Percentiles rank a stretch among this genome's conserved stretches.
Evolutionary conservation across 805 yeast genomes (phyloP).

Genomic region (Candida glaebosa): DNA sequence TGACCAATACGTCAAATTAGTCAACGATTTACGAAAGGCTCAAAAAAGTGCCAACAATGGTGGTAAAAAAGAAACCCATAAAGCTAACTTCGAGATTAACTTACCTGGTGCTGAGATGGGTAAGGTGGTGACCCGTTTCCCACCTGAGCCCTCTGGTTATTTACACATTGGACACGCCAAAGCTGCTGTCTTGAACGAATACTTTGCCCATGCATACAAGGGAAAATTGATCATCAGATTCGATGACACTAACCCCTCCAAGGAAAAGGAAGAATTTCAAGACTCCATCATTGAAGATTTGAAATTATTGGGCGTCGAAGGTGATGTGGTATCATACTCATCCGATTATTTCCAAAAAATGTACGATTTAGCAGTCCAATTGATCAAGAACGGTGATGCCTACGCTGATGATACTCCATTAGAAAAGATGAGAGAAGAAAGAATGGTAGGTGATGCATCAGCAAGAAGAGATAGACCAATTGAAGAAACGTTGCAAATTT

Average conservation of each 20-base stretch:
- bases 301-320: slow-evolving; percentile 84
- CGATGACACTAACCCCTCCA: slow-evolving; percentile 97
- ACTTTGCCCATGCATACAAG: slow-evolving; percentile 91
- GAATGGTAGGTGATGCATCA: slow-evolving; percentile 95
- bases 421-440: slow-evolving; percentile 96
- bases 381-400: slow-evolving; percentile 95
- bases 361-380: slow-evolving; percentile 79
- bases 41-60: slow-evolving; percentile 46
- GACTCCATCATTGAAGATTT: slow-evolving; percentile 93
- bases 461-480: slow-evolving; percentile 88
- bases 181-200: slow-evolving; percentile 95
- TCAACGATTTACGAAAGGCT: slow-evolving; percentile 70
- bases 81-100: slow-evolving; percentile 93
- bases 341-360: slow-evolving; percentile 90
- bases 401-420: slow-evolving; percentile 96
- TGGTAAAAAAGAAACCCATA: slow-evolving; percentile 82
- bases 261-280: slow-evolving; percentile 93
- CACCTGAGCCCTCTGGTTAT: slow-evolving; percentile 99
- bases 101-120: slow-evolving; percentile 90
- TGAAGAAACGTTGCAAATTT: slow-evolving; percentile 85
- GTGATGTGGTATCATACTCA: slow-evolving; percentile 83
- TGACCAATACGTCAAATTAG: slow-evolving; percentile 61
- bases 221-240: slow-evolving; percentile 96
- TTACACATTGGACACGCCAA: slow-evolving; percentile 99
- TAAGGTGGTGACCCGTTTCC: slow-evolving; percentile 96